phyloP scores from a whole-genome alignment of 2,329 filamentous ascomycete species.

The Daldinia sp. region DNA sequence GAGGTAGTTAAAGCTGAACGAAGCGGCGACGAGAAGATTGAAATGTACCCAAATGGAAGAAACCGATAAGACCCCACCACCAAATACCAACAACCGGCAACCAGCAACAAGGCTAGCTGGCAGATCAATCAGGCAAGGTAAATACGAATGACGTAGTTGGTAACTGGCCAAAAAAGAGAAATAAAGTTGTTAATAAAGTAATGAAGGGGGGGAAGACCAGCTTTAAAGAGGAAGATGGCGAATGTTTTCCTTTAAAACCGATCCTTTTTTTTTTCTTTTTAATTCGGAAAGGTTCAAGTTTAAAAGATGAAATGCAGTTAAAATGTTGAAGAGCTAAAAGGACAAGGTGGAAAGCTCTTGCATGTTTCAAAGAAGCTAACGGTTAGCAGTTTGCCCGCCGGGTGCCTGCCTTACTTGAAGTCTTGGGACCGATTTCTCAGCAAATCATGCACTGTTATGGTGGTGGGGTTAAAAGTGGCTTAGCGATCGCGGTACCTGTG shows the following conservation, averaged over 20 bases:
- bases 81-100: constrained; percentile 27
- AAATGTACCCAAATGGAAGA: constrained; percentile 22
- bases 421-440: constrained; percentile 30
- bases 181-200: not conserved
- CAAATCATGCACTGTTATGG: constrained; percentile 23
- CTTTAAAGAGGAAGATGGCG: constrained; percentile 13
- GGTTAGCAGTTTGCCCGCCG: constrained; percentile 3
- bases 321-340: not conserved
- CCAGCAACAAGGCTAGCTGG: constrained; percentile 19
- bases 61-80: constrained; percentile 34
- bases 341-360: constrained; percentile 17
- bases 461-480: constrained; percentile 6
- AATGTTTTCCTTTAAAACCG: too few relatives aligned
- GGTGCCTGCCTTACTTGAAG: constrained; percentile 16
- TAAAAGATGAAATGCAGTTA: constrained; percentile 10
- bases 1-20: constrained; percentile 1
- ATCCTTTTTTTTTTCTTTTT: too few relatives aligned
- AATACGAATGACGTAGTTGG: constrained; percentile 31
- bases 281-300: constrained; percentile 5
- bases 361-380: constrained; percentile 14
- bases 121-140: constrained; percentile 19
- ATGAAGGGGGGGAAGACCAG: constrained; percentile 25
- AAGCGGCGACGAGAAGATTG: constrained; percentile 17
- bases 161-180: constrained; percentile 10
- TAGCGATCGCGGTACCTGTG: not conserved